Percentiles rank a stretch among this genome's conserved stretches.
phyloP scores from a whole-genome alignment of 495 filamentous ascomycete genomes.

The Hypoxylon crocopeplum region DNA sequence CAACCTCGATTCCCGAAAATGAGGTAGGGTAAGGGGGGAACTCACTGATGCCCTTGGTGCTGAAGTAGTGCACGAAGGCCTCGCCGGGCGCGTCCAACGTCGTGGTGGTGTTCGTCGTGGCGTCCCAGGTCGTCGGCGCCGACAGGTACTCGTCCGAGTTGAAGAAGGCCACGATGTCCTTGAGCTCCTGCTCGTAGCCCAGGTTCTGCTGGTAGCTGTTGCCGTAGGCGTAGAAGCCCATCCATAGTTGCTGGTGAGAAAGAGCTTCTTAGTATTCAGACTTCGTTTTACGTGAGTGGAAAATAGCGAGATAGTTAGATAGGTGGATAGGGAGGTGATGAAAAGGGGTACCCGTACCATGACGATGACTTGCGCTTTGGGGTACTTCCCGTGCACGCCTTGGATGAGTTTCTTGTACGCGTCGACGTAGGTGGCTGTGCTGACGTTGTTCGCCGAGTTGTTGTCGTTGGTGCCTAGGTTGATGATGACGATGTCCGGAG shows the following conservation, averaged over 20 bases:
- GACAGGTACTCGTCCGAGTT: slow-evolving; percentile 54
- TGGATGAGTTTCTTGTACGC: slow-evolving; percentile 66
- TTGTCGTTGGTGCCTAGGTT: slow-evolving; percentile 74
- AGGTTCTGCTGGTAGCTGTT: slow-evolving; percentile 61
- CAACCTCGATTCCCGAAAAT: neutral
- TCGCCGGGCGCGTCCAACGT: slow-evolving; percentile 42
- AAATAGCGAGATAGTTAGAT: neutral
- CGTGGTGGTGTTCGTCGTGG: slow-evolving; percentile 49
- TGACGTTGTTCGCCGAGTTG: slow-evolving; percentile 65
- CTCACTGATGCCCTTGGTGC: slow-evolving; percentile 63
- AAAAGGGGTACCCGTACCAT: slow-evolving; percentile 55
- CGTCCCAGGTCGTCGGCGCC: slow-evolving; percentile 52
- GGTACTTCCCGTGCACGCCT: slow-evolving; percentile 66
- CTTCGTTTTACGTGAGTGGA: neutral
- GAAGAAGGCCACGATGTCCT: slow-evolving; percentile 63
- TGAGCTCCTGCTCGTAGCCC: slow-evolving; percentile 59
- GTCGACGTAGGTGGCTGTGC: slow-evolving; percentile 58
- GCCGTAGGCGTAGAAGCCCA: slow-evolving; percentile 59
- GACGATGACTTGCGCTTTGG: slow-evolving; percentile 66
- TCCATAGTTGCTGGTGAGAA: slow-evolving; percentile 65
- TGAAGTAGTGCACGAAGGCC: slow-evolving; percentile 72
- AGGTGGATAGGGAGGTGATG: neutral
- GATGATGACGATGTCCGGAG: slow-evolving; percentile 70
- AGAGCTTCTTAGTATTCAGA: neutral
- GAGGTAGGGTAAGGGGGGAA: neutral